Conservation (phyloP, 257 asterid genomes). For the Przewalskia tangutica region DNA sequence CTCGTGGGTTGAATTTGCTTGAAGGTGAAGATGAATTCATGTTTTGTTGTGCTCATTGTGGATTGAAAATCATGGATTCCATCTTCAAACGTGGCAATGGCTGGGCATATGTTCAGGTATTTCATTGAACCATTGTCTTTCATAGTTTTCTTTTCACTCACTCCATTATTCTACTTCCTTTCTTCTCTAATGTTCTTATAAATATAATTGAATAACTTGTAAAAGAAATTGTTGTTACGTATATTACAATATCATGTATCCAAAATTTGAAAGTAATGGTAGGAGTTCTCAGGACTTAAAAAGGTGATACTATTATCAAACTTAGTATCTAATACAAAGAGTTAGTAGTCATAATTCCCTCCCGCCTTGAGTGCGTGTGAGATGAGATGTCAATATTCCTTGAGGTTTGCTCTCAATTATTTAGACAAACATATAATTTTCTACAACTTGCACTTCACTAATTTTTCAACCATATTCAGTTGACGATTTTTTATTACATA, state of each 20-base stretch:
- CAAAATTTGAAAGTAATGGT: not conserved
- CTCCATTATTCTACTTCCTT: not conserved
- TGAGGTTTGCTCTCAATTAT: not conserved
- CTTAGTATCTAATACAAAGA: not conserved
- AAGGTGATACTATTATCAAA: not conserved
- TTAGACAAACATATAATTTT: not conserved
- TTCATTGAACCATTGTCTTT: not conserved
- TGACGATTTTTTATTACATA: not conserved
- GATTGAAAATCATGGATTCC: constrained; percentile 77
- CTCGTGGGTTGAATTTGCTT: constrained; percentile 76
- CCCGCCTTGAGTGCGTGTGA: not conserved
- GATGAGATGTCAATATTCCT: not conserved
- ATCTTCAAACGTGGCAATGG: constrained; percentile 82
- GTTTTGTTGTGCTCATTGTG: constrained; percentile 95
- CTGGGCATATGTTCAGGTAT: constrained; percentile 97
- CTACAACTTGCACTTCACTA: not conserved
- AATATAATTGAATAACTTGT: not conserved
- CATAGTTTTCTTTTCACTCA: not conserved
- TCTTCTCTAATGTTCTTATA: not conserved
- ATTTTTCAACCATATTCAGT: not conserved
- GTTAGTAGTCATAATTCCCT: not conserved
- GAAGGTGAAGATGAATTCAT: constrained; percentile 98
- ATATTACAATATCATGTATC: not conserved
- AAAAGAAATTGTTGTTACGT: not conserved
- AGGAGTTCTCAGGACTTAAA: not conserved